Conservation (phyloP, 2,329 filamentous ascomycete species). For the Sporothrix inflata region DNA sequence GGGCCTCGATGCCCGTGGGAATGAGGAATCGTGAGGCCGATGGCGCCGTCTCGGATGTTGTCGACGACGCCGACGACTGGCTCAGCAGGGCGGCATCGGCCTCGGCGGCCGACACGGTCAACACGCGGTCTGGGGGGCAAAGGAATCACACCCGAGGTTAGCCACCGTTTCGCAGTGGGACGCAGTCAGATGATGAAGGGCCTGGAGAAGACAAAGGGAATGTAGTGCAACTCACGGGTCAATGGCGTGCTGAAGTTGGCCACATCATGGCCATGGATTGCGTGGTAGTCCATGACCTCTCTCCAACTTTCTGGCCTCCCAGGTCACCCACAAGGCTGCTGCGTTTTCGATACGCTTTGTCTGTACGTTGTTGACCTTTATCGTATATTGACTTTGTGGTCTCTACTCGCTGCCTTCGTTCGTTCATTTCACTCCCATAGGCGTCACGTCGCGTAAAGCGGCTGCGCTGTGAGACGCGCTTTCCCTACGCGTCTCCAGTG, state of each 20-base stretch:
- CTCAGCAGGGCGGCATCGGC: constrained; percentile 48
- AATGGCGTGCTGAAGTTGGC: constrained; percentile 62
- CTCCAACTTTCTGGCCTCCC: background rate
- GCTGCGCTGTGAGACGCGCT: constrained; percentile 4
- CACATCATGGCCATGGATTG: constrained; percentile 62
- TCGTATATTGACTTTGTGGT: background rate
- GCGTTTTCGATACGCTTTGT: background rate
- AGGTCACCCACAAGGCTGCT: background rate
- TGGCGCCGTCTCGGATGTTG: background rate
- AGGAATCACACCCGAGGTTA: constrained; percentile 18
- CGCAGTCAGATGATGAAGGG: background rate
- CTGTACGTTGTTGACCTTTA: too few species aligned
- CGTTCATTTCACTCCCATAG: background rate
- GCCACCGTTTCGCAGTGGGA: background rate
- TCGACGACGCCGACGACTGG: constrained; percentile 29
- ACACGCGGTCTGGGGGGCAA: constrained; percentile 65
- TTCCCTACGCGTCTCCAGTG: background rate
- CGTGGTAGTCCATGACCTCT: constrained; percentile 59
- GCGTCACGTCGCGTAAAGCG: background rate
- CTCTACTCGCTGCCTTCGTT: background rate
- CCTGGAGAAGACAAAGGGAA: background rate
- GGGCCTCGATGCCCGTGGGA: constrained; percentile 57
- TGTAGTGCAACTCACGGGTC: constrained; percentile 50
- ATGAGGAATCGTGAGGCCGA: constrained; percentile 43
- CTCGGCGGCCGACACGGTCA: constrained; percentile 75